A percentile compares a stretch with the other conserved stretches of the same genome.
phyloP scores from a whole-genome alignment of 2,329 filamentous ascomycete genomes.

The Pseudocercospora pini-densiflorae region DNA sequence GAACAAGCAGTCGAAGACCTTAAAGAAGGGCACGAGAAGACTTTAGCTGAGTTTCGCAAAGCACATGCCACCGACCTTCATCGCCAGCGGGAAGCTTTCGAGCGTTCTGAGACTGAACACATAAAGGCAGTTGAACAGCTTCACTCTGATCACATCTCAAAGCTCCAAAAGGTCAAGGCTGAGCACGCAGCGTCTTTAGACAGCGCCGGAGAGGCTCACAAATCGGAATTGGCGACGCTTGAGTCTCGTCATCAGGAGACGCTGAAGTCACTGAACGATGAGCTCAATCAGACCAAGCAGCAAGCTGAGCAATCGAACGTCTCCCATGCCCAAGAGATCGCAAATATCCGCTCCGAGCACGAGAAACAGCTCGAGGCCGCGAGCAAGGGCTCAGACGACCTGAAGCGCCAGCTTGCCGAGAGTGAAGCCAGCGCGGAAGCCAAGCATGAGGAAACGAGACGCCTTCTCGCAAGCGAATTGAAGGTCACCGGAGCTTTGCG shows the following conservation, averaged over 20 bases:
- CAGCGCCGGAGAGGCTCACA: conserved; percentile 9
- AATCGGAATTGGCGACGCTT: conserved; percentile 13
- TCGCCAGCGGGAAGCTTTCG: too few relatives aligned
- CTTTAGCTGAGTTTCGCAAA: too few relatives aligned
- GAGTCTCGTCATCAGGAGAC: conserved; percentile 12
- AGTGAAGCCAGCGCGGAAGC: neutral
- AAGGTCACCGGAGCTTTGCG: conserved; percentile 2
- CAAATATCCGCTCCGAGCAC: neutral
- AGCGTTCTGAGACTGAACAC: too few relatives aligned
- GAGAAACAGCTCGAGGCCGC: conserved; percentile 1
- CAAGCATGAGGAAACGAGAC: neutral
- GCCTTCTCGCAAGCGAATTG: conserved; percentile 2
- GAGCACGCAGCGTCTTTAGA: conserved; percentile 8
- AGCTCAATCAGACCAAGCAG: conserved; percentile 10
- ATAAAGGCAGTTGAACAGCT: too few relatives aligned
- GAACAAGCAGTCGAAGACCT: too few relatives aligned
- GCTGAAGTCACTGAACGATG: conserved; percentile 12
- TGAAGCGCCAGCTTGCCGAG: conserved; percentile 1
- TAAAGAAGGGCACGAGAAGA: too few relatives aligned
- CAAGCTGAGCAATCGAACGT: conserved; percentile 12
- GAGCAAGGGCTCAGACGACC: conserved; percentile 10
- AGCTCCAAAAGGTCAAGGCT: conserved; percentile 11
- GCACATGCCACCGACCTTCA: too few relatives aligned
- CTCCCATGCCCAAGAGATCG: conserved; percentile 10
- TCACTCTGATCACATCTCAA: neutral